These are phyloP conservation scores for Agrostemma githago DNA, from an alignment of 148 eudicot genomes.

Conservation along the genomic window DNA sequence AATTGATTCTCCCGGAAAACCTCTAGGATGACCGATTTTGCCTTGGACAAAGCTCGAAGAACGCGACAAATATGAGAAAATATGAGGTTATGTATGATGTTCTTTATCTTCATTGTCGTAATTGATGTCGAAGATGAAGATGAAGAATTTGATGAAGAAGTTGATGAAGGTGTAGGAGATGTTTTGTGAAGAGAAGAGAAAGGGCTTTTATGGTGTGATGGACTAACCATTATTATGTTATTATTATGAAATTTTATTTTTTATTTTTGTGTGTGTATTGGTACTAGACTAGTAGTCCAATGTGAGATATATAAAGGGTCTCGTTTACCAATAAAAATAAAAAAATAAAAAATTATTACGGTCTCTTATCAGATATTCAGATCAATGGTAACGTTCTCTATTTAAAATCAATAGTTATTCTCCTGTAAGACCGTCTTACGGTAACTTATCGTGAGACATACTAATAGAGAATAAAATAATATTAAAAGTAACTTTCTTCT, in stretches of 20 bases:
- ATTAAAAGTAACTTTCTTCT: no score
- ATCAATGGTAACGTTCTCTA: no score
- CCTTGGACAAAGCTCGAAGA: conserved; percentile 55
- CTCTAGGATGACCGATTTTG: conserved; percentile 61
- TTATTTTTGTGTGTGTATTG: not conserved
- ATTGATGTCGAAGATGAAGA: conserved; percentile 31
- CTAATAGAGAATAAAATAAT: no score
- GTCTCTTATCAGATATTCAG: no score
- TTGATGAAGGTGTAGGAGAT: conserved; percentile 29
- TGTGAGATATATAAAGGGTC: conserved; percentile 45
- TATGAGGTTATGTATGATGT: conserved; percentile 54
- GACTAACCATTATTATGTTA: conserved; percentile 37
- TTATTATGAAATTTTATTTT: not conserved
- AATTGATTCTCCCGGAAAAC: conserved; percentile 43
- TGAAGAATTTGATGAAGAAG: not conserved
- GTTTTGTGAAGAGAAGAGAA: conserved; percentile 33
- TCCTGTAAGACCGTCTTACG: no score
- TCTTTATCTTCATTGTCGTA: conserved; percentile 60
- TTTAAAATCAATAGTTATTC: no score
- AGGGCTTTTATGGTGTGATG: conserved; percentile 42
- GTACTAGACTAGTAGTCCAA: conserved; percentile 30
- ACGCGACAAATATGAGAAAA: conserved; percentile 59
- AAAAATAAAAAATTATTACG: no score
- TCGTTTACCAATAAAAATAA: conserved; percentile 29
- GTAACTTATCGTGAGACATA: no score